These are phyloP conservation scores for Trichosporon coremiiforme DNA, from an alignment of 1,284 basidiomycete genomes.

Conservation along the genomic window DNA sequence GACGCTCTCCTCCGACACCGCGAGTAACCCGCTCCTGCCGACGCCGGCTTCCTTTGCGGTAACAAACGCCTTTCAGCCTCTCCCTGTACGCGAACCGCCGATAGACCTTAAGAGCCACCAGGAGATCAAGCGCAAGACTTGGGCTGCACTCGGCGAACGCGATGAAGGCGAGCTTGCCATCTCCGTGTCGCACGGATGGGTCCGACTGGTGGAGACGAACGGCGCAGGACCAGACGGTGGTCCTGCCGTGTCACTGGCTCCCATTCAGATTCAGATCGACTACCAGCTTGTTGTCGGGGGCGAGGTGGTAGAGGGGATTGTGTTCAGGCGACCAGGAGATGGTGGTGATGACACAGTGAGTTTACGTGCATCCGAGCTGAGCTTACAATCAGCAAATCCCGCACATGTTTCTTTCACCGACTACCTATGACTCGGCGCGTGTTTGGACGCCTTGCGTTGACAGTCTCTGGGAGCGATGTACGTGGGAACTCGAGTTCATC, in stretches of 20 bases:
- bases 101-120: constrained; percentile 87
- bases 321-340: constrained; percentile 51
- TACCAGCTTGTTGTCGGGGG: constrained; percentile 48
- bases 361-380: constrained; percentile 27
- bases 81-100: constrained; percentile 43
- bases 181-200: constrained; percentile 77
- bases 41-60: constrained; percentile 71
- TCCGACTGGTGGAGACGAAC: constrained; percentile 55
- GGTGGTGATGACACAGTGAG: constrained; percentile 65
- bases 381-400: constrained; percentile 70
- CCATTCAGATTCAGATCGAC: constrained; percentile 54
- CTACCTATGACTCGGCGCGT: constrained; percentile 83
- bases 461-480: constrained; percentile 92
- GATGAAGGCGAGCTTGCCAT: constrained; percentile 95
- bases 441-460: constrained; percentile 98
- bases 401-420: constrained; percentile 87
- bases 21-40: constrained; percentile 58
- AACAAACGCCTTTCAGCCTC: constrained; percentile 61
- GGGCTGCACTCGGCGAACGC: constrained; percentile 82
- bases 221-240: constrained; percentile 32
- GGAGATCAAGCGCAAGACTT: constrained; percentile 89
- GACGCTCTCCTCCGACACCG: constrained; percentile 50
- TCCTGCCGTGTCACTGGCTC: constrained; percentile 43
- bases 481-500: constrained; percentile 97
- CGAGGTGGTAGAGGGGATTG: constrained; percentile 49